These are phyloP conservation scores for Isabelozyma gotoi DNA, from an alignment of 805 yeast genomes.

Conservation along the genomic window DNA sequence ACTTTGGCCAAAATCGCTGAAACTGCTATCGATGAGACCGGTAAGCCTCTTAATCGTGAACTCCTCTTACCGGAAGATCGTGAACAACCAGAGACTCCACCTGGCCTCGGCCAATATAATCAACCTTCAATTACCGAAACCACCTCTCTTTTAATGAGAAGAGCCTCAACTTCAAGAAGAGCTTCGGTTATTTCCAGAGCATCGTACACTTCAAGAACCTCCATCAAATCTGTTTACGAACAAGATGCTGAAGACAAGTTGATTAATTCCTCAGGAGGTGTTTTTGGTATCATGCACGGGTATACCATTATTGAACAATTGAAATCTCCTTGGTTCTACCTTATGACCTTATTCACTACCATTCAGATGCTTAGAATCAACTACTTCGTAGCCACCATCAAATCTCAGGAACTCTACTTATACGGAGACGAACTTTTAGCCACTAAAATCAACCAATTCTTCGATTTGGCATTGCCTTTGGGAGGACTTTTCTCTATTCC, in stretches of 20 bases:
- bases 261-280: conserved; percentile 56
- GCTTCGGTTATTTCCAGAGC: conserved; percentile 35
- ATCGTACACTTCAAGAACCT: conserved; percentile 28
- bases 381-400: conserved; percentile 87
- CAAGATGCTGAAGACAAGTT: conserved; percentile 61
- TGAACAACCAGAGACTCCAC: conserved; percentile 17
- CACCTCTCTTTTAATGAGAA: conserved; percentile 37
- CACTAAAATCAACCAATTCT: conserved; percentile 61
- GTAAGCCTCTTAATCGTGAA: conserved; percentile 53
- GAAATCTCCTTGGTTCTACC: conserved; percentile 68
- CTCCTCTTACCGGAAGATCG: conserved; percentile 36
- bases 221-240: conserved; percentile 62
- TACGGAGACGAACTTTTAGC: conserved; percentile 57
- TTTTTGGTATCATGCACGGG: conserved; percentile 80
- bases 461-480: conserved; percentile 82
- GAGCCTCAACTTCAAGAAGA: conserved; percentile 31
- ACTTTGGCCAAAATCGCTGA: conserved; percentile 66
- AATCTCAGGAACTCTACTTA: conserved; percentile 76
- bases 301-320: conserved; percentile 49
- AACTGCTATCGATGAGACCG: conserved; percentile 73
- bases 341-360: conserved; percentile 78
- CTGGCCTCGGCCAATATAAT: conserved; percentile 2
- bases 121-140: conserved; percentile 42
- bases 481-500: conserved; percentile 91
- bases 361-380: conserved; percentile 90